phyloP scores from a whole-genome alignment of 116 monocot genomes.

The Trichopus zeylanicus region DNA sequence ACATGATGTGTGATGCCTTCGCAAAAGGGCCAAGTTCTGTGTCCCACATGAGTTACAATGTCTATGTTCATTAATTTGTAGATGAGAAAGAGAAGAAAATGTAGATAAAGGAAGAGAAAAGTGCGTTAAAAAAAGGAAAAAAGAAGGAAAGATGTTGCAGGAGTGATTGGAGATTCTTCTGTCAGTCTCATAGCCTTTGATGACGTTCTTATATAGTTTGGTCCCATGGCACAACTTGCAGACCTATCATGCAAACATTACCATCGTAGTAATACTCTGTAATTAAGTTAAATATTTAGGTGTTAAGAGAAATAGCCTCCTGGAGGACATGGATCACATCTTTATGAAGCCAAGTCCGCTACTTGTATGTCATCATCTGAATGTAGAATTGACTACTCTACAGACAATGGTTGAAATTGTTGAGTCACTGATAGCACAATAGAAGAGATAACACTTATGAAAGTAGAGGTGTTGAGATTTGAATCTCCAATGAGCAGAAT shows the following conservation, averaged over 20 bases:
- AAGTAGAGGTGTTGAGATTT: no score
- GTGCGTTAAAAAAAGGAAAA: background rate
- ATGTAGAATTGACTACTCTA: background rate
- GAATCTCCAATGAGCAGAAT: no score
- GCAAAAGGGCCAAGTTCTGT: constrained; percentile 11
- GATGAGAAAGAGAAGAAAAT: background rate
- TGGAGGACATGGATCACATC: background rate
- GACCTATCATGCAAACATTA: no score
- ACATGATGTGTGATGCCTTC: constrained; percentile 6
- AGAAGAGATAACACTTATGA: no score
- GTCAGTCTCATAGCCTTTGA: constrained; percentile 22
- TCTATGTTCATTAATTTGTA: background rate
- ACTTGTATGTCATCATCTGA: no score
- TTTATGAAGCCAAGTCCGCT: no score
- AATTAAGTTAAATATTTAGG: background rate
- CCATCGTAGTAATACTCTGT: no score
- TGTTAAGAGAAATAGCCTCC: background rate
- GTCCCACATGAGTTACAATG: background rate
- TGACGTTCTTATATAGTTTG: constrained; percentile 12
- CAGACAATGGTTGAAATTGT: background rate
- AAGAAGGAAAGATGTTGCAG: constrained; percentile 1
- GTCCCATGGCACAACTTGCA: no score
- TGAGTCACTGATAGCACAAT: no score
- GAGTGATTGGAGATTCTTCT: constrained; percentile 29
- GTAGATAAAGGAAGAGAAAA: background rate